Evolutionary conservation across 2,329 filamentous ascomycete species (phyloP), one percentile per base, ranked within the genome.

Genomic region (Geosmithia flava): DNA sequence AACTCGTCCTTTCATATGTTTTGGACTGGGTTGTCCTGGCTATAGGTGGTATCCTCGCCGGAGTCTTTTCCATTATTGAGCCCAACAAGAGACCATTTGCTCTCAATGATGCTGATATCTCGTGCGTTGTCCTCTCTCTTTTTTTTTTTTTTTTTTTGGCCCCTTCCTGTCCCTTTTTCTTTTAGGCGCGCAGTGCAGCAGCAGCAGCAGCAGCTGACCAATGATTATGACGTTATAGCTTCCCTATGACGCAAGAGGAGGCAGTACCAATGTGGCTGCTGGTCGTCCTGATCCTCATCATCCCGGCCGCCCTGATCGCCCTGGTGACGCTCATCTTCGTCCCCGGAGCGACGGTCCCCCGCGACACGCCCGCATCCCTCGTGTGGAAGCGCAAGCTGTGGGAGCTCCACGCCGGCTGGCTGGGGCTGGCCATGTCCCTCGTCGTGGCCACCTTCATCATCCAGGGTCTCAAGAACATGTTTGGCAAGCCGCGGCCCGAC

Each of bases 331-430:
- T 94, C 30, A 53, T 80, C 51, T 71, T 91, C 54, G 80, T 93
- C 1, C 88, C 88, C 1, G 87, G 85, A 3, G 74, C 78, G 6
- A 82, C 81, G 1, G 80, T 83, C 1, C 75, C 78, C 16, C 71
- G 70, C 42, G 72, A 75, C 19, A 81, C 83, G 0, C 80, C 85
- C 2, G 74, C 74, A 53, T 64, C 74, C 3, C 66, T 87, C 48
- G 71, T 90, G 43, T 89, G 87, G 81, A 79, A 78, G 60, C 77
- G 87, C 54, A 95, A 93, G 67, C 63, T 95, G 1, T 96, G 91
- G 89, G 90, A 96, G 63, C 81, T 87, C 62, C 88, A 96, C 60
- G 81, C 80, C 2, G 89, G 87, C 50, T 87, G 84, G 80, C 79
- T 95, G 57, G 90, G 90, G 0, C 73, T 95, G 2, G 86, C 74